Evolutionary conservation across 768 basidiomycete species (phyloP).

Genomic region (Coprinopsis cinerea): DNA sequence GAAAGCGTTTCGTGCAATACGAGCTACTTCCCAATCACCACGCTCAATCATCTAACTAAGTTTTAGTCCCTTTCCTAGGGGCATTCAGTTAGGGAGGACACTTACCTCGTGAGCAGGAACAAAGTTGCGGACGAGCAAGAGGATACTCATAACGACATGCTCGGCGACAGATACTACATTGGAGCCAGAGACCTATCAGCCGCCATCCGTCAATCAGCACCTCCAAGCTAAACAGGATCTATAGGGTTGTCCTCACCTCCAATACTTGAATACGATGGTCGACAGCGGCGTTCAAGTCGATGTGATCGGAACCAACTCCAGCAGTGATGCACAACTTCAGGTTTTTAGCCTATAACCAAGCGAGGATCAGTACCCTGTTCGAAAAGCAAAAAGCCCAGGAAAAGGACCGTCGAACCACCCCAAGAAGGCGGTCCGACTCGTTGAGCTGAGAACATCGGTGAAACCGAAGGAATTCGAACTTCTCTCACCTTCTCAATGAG

Average conservation of each 20-base stretch:
- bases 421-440: too few species aligned
- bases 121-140: constrained; percentile 87
- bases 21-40: constrained; percentile 85
- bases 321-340: constrained; percentile 88
- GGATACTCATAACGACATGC: constrained; percentile 87
- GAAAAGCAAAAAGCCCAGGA: not conserved
- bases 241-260: constrained; percentile 42
- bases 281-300: constrained; percentile 85
- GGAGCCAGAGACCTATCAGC: constrained; percentile 78
- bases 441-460: not conserved
- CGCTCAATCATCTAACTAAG: constrained; percentile 63
- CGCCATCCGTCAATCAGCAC: constrained; percentile 12
- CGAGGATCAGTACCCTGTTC: not conserved
- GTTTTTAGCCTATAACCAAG: constrained; percentile 61
- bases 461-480: not conserved
- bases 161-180: constrained; percentile 92
- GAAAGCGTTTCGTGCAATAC: constrained; percentile 75
- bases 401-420: too few species aligned
- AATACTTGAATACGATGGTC: constrained; percentile 74
- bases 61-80: not conserved
- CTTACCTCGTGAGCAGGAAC: constrained; percentile 77
- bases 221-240: not conserved
- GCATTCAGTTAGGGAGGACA: not conserved
- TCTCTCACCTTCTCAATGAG: constrained; percentile 55
- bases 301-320: constrained; percentile 86